phyloP scores from a whole-genome alignment of 306 rosid species.

The Vicia sativa region DNA sequence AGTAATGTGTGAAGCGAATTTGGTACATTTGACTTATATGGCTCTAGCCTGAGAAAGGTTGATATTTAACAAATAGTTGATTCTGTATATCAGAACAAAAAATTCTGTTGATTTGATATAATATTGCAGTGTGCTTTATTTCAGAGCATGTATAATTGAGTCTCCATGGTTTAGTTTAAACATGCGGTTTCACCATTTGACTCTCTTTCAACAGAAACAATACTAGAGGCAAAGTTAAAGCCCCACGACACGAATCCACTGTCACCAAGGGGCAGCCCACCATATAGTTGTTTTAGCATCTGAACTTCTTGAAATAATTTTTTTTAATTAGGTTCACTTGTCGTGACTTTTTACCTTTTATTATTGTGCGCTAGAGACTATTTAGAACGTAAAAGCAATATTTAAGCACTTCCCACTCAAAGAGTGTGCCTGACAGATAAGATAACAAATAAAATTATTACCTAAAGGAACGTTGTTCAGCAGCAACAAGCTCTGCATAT shows the following conservation, averaged over 20 bases:
- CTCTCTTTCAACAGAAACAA: not conserved
- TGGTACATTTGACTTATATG: not conserved
- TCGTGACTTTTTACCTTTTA: not conserved
- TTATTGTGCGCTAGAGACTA: not conserved
- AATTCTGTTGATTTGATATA: not conserved
- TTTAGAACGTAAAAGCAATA: conserved; percentile 3
- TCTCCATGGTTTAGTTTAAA: not conserved
- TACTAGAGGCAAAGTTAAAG: not conserved
- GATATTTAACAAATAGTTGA: not conserved
- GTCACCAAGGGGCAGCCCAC: not conserved
- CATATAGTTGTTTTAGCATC: not conserved
- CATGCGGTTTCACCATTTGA: not conserved
- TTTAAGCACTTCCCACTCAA: conserved; percentile 2
- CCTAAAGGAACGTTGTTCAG: conserved; percentile 91
- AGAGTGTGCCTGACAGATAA: conserved; percentile 13
- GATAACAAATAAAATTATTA: conserved; percentile 43
- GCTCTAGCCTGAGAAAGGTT: not conserved
- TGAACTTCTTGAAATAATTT: not conserved
- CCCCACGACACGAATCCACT: not conserved
- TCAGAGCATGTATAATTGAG: not conserved
- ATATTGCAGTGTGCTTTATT: not conserved
- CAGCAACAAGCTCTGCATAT: conserved; percentile 83
- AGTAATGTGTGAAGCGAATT: not conserved
- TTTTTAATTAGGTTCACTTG: not conserved
- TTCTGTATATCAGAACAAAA: not conserved